Evolutionary conservation across 1,284 basidiomycete species (phyloP), one percentile per base, ranked within the genome.

Genomic region (Ustilago nuda): DNA sequence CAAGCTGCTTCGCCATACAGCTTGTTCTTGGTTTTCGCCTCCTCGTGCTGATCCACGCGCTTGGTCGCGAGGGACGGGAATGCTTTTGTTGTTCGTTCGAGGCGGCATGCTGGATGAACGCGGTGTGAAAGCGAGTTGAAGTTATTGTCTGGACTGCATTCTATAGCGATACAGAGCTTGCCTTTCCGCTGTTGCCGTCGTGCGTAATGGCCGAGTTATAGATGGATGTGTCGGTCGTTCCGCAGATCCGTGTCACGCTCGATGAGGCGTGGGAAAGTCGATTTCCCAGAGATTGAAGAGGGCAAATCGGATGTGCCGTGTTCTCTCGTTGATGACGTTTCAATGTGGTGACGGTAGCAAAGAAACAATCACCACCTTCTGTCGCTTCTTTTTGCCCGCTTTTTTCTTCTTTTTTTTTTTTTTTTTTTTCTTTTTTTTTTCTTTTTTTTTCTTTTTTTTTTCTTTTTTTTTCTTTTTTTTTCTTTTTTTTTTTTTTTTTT

Each of bases 1-100:
- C 35, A 76, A 68, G 52, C 61, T 63, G 64, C 60, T 78, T 7
- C 80, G 68, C 82, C 82, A 83, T n/a, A 79, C 79, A 23, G 79
- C 65, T 46, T 80, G 73, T 50, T 72, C 72, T 8, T 66, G 64
- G 30, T 58, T 60, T 54, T 72, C 64, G 17, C 54, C 61, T 30
- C 57, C 33, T 30, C 64, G 54, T 8, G 23, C 43, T 8, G 61
- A 56, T 33, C 41, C 65, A 19, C 61, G 55, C 12, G 70, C 33
- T 37, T 69, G 70, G 46, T 73, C 75, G 33, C 75, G 58, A 5
- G 71, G 71, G 1, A 72, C 72, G 36, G 68, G 66, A 15, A 71
- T 72, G 52, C 65, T 48, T 36, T 58, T 58, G 68, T 66, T 60
- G 61, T 56, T 60, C 12, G 71, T 57, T 33, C 71, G 63, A 12